These are phyloP conservation scores for Aspergillus ochraceus DNA, from an alignment of 2,329 filamentous ascomycete species.

Conservation along the genomic window DNA sequence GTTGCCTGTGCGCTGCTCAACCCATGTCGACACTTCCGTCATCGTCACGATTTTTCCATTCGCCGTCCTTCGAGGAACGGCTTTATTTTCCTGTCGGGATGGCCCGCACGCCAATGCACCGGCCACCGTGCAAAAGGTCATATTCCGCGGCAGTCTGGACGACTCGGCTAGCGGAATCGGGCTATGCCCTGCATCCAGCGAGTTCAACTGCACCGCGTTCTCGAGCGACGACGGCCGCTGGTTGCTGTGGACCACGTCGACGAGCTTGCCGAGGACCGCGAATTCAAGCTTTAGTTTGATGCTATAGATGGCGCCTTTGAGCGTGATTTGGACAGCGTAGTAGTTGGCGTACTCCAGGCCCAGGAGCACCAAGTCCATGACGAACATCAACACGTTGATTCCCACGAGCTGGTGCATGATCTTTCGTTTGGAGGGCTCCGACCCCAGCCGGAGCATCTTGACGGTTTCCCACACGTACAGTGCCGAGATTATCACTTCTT, in stretches of 20 bases:
- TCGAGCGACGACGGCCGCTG: conserved; percentile 21
- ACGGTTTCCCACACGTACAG: conserved; percentile 57
- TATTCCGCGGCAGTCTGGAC: not conserved
- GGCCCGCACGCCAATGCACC: conserved; percentile 1
- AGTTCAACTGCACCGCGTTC: conserved; percentile 25
- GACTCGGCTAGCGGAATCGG: conserved; percentile 1
- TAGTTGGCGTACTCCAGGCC: conserved; percentile 42
- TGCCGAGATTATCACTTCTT: conserved; percentile 48
- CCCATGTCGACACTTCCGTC: conserved; percentile 24
- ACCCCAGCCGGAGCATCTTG: conserved; percentile 42
- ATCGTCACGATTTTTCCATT: conserved; percentile 22
- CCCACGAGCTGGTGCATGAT: conserved; percentile 48
- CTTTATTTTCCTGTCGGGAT: not conserved
- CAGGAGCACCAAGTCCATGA: conserved; percentile 47
- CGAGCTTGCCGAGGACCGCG: conserved; percentile 52
- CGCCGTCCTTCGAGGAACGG: conserved; percentile 3
- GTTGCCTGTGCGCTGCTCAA: conserved; percentile 14
- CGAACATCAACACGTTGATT: conserved; percentile 49
- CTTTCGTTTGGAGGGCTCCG: conserved; percentile 28
- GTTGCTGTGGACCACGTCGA: conserved; percentile 38
- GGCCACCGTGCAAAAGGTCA: not conserved
- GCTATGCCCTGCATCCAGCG: conserved; percentile 13
- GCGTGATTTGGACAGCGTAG: conserved; percentile 41
- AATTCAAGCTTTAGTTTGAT: conserved; percentile 55
- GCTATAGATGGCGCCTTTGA: conserved; percentile 42